Evolutionary conservation across 2,329 filamentous ascomycete genomes (phyloP).

Genomic region (Penicillium sp.): DNA sequence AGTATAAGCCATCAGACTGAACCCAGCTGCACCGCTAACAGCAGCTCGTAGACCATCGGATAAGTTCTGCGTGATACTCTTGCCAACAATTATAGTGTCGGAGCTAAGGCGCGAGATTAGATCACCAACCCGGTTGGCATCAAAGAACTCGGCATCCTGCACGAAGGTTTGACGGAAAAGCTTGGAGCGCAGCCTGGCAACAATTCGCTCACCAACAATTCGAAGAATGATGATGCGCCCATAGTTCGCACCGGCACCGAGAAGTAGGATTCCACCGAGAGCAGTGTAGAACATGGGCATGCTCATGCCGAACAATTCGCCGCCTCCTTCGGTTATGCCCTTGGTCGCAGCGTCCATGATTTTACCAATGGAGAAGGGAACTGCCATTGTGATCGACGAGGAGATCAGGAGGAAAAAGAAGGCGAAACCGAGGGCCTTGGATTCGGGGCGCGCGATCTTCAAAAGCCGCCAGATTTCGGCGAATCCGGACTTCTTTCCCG

Average conservation of each 20-base stretch:
- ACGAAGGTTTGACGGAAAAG: conserved; percentile 89
- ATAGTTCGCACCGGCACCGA: conserved; percentile 90
- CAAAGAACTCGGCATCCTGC: conserved; percentile 99
- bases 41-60: conserved; percentile 91
- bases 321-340: conserved; percentile 60
- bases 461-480: conserved; percentile 82
- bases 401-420: conserved; percentile 85
- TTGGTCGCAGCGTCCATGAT: conserved; percentile 91
- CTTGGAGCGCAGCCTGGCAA: conserved; percentile 82
- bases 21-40: conserved; percentile 86
- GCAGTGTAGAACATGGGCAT: conserved; percentile 85
- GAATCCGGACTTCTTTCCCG: conserved; percentile 59
- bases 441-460: conserved; percentile 83
- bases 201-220: conserved; percentile 92
- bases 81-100: conserved; percentile 96
- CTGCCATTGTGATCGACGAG: conserved; percentile 90
- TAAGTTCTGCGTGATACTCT: conserved; percentile 96
- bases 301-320: conserved; percentile 76
- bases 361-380: conserved; percentile 94
- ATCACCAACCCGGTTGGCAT: conserved; percentile 94
- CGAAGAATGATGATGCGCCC: conserved; percentile 88
- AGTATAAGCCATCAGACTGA: conserved; percentile 93
- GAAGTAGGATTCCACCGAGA: conserved; percentile 70
- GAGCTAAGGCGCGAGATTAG: conserved; percentile 92
- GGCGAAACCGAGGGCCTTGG: conserved; percentile 72